Evolutionary conservation across 1,284 basidiomycete genomes (phyloP), one percentile per base, ranked within the genome.

Genomic region (Ganoderma leucocontextum): DNA sequence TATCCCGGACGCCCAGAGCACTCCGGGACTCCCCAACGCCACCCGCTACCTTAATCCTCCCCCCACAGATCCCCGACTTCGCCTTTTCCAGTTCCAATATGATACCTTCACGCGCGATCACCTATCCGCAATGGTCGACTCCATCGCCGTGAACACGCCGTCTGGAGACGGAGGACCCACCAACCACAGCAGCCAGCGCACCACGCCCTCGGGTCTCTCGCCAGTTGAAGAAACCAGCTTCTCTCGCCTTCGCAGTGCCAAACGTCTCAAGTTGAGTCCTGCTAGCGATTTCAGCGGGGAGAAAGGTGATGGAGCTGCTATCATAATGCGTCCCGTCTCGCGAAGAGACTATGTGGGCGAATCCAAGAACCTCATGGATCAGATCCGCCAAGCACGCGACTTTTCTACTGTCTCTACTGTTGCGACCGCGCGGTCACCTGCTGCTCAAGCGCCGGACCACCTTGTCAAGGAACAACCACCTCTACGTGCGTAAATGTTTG

Each of bases 71-170:
- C 89, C 93, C 4, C 91, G 90, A 17, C 86, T 96, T 9, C 91
- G 91, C 6, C 85, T 97, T 41, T 98, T 98, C 82, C 92, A 95
- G 75, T 94, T 95, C 70, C 90, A 94, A 70, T 97, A 97, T 78
- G 96, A 98, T 80, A 97, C 96, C 0, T 95, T 93, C 77, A 98
- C 96, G 2, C 89, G 95, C 44, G 93, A 97, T 55, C 95, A 97
- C 78, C 88, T 98, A 60, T 95, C 94, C 1, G 95, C 93, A 1
- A 87, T 98, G 79, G 94, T 96, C 1, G 95, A 97, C 75, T 95
- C 91, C 13, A 95, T 96, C 72, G 94, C 91, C 29, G 85, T 93
- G 49, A 92, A 93, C 71, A 91, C 92, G 0, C 89, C 90, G 0
- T 90, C 91, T 25, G 89, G 85, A 41, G 81, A 78, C 13, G 85